Base-by-base conservation (phyloP, 1,139 yeast species). In the Blastobotrys malaysiensis region DNA sequence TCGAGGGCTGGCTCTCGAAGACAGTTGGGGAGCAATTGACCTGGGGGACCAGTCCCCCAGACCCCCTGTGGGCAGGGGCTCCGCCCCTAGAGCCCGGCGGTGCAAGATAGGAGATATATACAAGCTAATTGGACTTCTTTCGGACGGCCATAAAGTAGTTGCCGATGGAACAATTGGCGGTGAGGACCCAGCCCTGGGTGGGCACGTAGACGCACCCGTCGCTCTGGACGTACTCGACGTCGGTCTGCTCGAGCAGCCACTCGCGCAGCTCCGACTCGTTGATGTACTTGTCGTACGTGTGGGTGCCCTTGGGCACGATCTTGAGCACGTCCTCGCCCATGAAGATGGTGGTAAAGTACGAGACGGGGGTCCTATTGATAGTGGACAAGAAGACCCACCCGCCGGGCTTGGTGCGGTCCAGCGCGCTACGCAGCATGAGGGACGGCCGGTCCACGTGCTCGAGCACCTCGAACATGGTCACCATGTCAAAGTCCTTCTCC, bases 251-350 rank as follows among this genome's bases (percentile, higher is more conserved):
- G 22, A 70, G 69, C 51, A 88, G 74, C 88, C 95, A 89, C 6
- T 80, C 79, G 48, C 78, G 75, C 47, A 93, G 78, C 65, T 91
- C 98, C 11, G 67, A 59, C 57, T 86, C 85, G 64, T 91, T 84
- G 61, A 93, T 88, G 69, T 90, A 95, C 70, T 95, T 93, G 50
- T 82, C 81, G 68, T 85, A 80, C 1, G 91, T 84, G 69, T 93
- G 99, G 1, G 99, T 93, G 1, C 98, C 98, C 48, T 77, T 75
- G 0, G 99, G 99, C 2, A 93, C 99, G 49, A 93, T 83, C 44
- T 77, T 71, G 56, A 93, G 71, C 2, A 93, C 69, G 57, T 88
- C 79, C 68, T 93, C 99, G 2, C 93, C 99, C 80, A 88, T 79
- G 61, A 88, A 82, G 31, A 93, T 93, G 0, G 99, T 95, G 14